These are phyloP conservation scores for Pseudocercospora fijiensis DNA, from an alignment of 2,329 filamentous ascomycete species.

Conservation along the genomic window DNA sequence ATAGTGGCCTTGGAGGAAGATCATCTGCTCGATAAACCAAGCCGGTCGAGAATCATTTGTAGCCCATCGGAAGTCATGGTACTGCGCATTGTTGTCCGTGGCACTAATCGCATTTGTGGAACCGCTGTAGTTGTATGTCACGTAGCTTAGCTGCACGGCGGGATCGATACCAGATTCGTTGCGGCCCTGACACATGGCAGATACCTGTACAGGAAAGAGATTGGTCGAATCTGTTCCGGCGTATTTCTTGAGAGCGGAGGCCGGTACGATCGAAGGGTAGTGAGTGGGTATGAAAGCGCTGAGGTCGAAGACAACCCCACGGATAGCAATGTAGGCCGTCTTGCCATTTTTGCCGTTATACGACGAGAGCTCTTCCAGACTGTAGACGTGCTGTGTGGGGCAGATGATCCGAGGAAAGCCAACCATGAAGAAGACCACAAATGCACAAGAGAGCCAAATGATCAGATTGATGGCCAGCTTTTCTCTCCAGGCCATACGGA, in stretches of 20 bases:
- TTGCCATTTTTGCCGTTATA: conserved; percentile 69
- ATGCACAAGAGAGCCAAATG: conserved; percentile 82
- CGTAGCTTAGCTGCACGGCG: conserved; percentile 81
- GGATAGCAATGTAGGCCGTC: conserved; percentile 73
- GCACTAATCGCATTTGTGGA: conserved; percentile 63
- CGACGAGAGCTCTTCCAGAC: conserved; percentile 68
- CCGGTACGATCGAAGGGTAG: conserved; percentile 67
- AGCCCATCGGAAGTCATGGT: conserved; percentile 89
- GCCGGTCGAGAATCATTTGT: conserved; percentile 79
- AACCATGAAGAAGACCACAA: conserved; percentile 85
- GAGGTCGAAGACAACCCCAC: conserved; percentile 86
- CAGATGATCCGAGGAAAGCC: conserved; percentile 85
- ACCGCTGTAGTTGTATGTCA: conserved; percentile 70
- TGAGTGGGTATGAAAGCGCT: conserved; percentile 70
- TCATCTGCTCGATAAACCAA: conserved; percentile 91
- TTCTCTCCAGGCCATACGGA: conserved; percentile 91
- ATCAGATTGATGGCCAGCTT: conserved; percentile 97
- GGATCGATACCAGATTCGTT: conserved; percentile 65
- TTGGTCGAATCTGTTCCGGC: conserved; percentile 82
- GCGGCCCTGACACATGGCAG: conserved; percentile 79
- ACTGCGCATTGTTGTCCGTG: conserved; percentile 71
- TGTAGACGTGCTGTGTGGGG: conserved; percentile 86
- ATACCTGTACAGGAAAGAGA: conserved; percentile 92
- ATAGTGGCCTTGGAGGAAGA: conserved; percentile 71
- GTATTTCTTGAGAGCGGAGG: conserved; percentile 70